Evolutionary conservation across 2,329 filamentous ascomycete genomes (phyloP).

Genomic region (Pseudocercospora musae): DNA sequence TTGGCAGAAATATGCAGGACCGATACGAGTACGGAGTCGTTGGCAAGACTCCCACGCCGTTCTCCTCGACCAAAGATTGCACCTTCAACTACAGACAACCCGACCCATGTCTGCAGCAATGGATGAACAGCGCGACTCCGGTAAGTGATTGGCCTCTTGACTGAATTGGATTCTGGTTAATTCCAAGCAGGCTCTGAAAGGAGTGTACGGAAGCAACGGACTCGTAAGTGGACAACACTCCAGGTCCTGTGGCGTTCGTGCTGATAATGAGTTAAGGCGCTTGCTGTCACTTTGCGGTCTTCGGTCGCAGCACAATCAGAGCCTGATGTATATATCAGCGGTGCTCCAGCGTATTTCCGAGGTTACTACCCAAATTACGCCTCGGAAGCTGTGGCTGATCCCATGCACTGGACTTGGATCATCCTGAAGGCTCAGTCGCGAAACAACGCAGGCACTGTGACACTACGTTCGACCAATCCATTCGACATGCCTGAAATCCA

Average conservation of each 20-base stretch:
- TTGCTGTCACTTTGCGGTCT: constrained; percentile 45
- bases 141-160: not conserved
- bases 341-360: constrained; percentile 53
- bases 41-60: constrained; percentile 38
- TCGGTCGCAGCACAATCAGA: constrained; percentile 39
- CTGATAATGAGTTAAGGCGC: constrained; percentile 31
- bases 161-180: not conserved
- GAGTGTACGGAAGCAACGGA: constrained; percentile 50
- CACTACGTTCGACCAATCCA: constrained; percentile 59
- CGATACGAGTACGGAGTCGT: constrained; percentile 55
- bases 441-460: constrained; percentile 60
- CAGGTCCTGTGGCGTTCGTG: too few species aligned
- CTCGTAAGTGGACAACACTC: constrained; percentile 29
- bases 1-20: constrained; percentile 64
- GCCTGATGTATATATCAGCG: constrained; percentile 55
- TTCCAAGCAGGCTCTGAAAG: constrained; percentile 28
- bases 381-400: constrained; percentile 43
- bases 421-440: constrained; percentile 62
- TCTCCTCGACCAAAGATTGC: constrained; percentile 40
- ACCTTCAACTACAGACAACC: constrained; percentile 31
- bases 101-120: constrained; percentile 32
- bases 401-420: constrained; percentile 48
- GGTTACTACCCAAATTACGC: constrained; percentile 57
- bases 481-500: constrained; percentile 61
- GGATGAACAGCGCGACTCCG: constrained; percentile 16